A percentile compares a stretch with the other conserved stretches of the same genome.
Conservation (phyloP, 768 basidiomycete genomes). For the Tulasnella sp. region DNA sequence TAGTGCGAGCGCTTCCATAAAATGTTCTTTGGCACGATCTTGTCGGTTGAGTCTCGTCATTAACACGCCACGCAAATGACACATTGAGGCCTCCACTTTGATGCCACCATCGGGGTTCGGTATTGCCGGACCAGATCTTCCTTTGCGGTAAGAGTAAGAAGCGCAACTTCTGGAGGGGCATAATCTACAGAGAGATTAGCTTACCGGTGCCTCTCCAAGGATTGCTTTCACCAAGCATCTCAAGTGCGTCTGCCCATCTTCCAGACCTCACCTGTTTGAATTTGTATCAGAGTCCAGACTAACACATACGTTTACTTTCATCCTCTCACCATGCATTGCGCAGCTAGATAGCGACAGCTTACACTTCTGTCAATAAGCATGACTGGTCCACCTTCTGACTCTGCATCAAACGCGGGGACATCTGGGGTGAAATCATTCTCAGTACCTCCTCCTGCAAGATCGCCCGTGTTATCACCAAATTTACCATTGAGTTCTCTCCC, state of each 20-base stretch:
- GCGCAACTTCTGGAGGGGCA: slow-evolving; percentile 31
- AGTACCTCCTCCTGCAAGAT: neutral
- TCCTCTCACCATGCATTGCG: slow-evolving; percentile 79
- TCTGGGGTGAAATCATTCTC: neutral
- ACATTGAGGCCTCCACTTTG: slow-evolving; percentile 98
- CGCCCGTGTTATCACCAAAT: neutral
- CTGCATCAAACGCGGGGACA: neutral
- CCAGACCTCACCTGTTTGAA: slow-evolving; percentile 72
- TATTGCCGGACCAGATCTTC: slow-evolving; percentile 67
- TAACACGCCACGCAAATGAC: slow-evolving; percentile 87
- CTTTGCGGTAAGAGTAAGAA: slow-evolving; percentile 44
- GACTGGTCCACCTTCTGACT: neutral
- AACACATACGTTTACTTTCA: neutral
- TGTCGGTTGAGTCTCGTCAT: slow-evolving; percentile 93
- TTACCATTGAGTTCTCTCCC: slow-evolving; percentile 23
- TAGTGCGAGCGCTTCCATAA: slow-evolving; percentile 91
- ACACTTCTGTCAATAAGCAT: slow-evolving; percentile 88
- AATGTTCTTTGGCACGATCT: slow-evolving; percentile 89
- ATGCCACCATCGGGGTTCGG: slow-evolving; percentile 90
- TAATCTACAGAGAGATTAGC: neutral
- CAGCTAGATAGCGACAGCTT: slow-evolving; percentile 94
- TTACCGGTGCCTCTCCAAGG: slow-evolving; percentile 76
- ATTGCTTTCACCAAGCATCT: slow-evolving; percentile 91
- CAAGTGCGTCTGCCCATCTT: slow-evolving; percentile 88
- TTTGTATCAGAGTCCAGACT: neutral